Conservation (phyloP, 768 basidiomycete species). For the Russula lepida region DNA sequence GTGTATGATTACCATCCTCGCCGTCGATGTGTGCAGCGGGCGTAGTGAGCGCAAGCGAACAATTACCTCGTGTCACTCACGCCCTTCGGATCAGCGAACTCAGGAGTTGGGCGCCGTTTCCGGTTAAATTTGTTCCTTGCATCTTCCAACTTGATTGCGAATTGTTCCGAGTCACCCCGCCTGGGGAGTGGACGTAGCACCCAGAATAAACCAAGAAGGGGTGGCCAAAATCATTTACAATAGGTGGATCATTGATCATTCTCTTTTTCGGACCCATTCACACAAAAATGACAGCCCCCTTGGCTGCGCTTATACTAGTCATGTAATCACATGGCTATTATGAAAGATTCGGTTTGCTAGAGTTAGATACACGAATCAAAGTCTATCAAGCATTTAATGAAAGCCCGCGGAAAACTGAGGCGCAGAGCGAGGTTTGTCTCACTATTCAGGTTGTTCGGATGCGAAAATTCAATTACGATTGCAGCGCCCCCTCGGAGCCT, state of each 20-base stretch:
- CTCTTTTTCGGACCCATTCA: background rate
- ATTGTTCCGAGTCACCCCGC: too few species aligned
- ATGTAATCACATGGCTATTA: background rate
- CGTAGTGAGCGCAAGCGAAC: background rate
- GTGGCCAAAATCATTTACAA: background rate
- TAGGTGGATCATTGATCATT: background rate
- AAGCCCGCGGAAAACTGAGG: background rate
- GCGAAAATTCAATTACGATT: background rate
- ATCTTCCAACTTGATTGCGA: too few species aligned
- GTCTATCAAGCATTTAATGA: background rate
- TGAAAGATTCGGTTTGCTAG: background rate
- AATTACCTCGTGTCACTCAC: background rate
- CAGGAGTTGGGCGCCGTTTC: background rate
- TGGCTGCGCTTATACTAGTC: background rate
- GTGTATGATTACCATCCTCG: background rate
- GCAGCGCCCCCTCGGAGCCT: background rate
- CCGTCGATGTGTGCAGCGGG: background rate
- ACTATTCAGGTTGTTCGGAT: background rate
- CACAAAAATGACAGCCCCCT: too few species aligned
- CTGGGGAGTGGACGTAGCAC: background rate
- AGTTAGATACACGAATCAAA: background rate
- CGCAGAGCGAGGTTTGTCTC: background rate
- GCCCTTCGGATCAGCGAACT: background rate
- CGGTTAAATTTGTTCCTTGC: too few species aligned
- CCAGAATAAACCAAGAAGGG: background rate